Evolutionary conservation across 345 rosid species (phyloP).

Genomic region (Microcos paniculata): DNA sequence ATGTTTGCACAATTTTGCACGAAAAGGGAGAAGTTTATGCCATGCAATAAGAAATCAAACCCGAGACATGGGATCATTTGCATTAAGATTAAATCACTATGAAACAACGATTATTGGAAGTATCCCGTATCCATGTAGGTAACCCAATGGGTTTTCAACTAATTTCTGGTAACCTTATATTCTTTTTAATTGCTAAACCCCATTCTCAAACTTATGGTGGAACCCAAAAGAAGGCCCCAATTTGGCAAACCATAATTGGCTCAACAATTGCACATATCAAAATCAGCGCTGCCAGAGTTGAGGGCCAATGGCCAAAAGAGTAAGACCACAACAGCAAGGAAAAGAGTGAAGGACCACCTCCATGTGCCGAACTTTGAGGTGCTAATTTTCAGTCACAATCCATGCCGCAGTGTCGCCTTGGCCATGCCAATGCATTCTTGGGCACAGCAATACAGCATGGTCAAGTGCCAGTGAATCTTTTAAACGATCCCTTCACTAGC

Average conservation of each 20-base stretch:
- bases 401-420: constrained; percentile 11
- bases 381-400: constrained; percentile 22
- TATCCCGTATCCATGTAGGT: not conserved
- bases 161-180: not conserved
- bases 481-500: constrained; percentile 1
- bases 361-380: constrained; percentile 21
- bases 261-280: constrained; percentile 17
- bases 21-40: not conserved
- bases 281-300: constrained; percentile 11
- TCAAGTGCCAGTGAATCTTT: not conserved
- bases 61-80: not conserved
- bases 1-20: too few relatives aligned
- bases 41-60: not conserved
- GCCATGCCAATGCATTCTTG: constrained; percentile 1
- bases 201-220: not conserved
- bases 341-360: constrained; percentile 26
- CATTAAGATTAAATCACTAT: not conserved
- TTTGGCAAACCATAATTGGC: constrained; percentile 19
- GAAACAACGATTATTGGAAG: not conserved
- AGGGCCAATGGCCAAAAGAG: not conserved
- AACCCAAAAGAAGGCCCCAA: constrained; percentile 16
- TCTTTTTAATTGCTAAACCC: not conserved
- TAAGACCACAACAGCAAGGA: not conserved
- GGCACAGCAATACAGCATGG: constrained; percentile 3
- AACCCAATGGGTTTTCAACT: not conserved